Evolutionary conservation across 2,329 filamentous ascomycete genomes (phyloP).

Genomic region (Fusarium hainanense): DNA sequence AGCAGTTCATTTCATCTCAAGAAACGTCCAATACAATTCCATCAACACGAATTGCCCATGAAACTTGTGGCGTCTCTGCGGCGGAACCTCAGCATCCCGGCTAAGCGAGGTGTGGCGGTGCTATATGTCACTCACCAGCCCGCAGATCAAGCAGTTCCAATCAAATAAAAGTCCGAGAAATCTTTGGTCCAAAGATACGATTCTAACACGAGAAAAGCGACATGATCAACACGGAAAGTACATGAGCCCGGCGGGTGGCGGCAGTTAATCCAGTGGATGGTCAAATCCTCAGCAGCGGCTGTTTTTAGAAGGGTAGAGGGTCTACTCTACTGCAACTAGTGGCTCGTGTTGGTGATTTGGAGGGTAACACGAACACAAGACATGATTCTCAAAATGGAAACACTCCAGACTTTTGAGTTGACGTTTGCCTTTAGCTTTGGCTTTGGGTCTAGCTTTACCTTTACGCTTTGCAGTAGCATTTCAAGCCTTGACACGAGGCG

Average conservation of each 20-base stretch:
- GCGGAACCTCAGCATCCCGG: constrained; percentile 3
- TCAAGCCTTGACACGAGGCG: neutral
- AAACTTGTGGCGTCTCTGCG: constrained; percentile 18
- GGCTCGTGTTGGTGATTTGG: constrained; percentile 27
- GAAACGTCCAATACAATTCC: constrained; percentile 7
- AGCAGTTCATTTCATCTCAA: constrained; percentile 1
- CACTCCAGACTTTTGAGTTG: constrained; percentile 16
- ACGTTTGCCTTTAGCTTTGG: neutral
- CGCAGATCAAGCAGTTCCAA: constrained; percentile 7
- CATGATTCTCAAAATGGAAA: constrained; percentile 31
- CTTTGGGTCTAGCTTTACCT: neutral
- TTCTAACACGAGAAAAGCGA: constrained; percentile 21
- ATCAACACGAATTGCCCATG: constrained; percentile 11
- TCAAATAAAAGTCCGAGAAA: neutral
- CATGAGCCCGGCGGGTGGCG: constrained; percentile 27
- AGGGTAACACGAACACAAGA: neutral
- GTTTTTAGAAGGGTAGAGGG: neutral
- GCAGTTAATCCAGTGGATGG: constrained; percentile 17
- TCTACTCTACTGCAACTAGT: neutral
- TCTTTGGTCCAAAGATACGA: constrained; percentile 16
- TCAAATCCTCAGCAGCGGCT: constrained; percentile 13
- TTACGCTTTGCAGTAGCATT: constrained; percentile 1
- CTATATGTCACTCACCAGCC: constrained; percentile 1
- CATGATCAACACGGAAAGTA: constrained; percentile 29
- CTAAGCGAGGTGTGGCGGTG: constrained; percentile 32